Base-by-base conservation (phyloP, 148 eudicot genomes). In the Linanthus parryae region DNA sequence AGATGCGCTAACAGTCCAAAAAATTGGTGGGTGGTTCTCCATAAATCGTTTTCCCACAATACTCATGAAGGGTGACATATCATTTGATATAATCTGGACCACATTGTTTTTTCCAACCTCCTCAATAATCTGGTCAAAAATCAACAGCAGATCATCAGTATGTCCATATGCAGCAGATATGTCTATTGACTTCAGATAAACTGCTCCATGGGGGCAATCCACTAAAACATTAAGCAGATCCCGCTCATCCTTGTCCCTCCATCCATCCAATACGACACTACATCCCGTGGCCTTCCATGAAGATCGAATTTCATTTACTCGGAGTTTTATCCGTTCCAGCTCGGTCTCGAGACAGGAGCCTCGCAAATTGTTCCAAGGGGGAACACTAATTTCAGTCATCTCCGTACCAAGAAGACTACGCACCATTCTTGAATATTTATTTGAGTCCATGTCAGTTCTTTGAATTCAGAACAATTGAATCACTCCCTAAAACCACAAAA, bases 211-310 rank as follows among this genome's bases (percentile, higher is more conserved):
- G 2, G 88, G 88, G 57, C 78, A 80, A 39, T 73, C 78, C 2
- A 63, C 88, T 29, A 88, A 30, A 35, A 83, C 52, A 54, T 73
- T 81, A 9, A 88, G 17, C 49, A 88, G 54, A 29, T 61, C 39
- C 20, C 81, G 69, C 20, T 81, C 85, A 16, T 18, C 56, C 11
- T 24, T 67, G 65, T 78, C 81, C 1, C 49, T 66, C 96, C 96
- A 88, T 23, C 83, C 96, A 64, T 88, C 96, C 15, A 88, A 62
- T 49, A 81, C 29, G 46, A 88, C 63, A 56, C 85, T 88, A 44
- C 96, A 88, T 8, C 96, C 96, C 0, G 88, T 78, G 2, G 35
- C 45, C 25, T 54, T 26, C 92, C 96, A 88, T 5, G 88, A 78
- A 33, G 24, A 55, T 39, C n/a, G n/a, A n/a, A n/a, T n/a, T n/a